These are phyloP conservation scores for Psilocybe subaeruginosa DNA, from an alignment of 768 basidiomycete genomes.

Conservation along the genomic window DNA sequence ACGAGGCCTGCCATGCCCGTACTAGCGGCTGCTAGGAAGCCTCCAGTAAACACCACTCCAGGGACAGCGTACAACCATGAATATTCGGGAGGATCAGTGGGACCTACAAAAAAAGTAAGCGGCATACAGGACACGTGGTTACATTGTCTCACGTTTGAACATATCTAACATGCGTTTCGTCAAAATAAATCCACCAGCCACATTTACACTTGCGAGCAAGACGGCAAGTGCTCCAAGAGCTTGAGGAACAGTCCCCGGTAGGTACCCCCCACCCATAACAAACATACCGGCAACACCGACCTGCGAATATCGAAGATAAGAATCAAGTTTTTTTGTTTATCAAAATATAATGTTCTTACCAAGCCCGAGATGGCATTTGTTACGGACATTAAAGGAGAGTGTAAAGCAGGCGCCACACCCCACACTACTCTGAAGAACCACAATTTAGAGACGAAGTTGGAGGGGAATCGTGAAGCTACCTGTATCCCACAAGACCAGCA, in stretches of 20 bases:
- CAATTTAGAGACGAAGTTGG: not conserved
- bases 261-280: constrained; percentile 87
- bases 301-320: constrained; percentile 23
- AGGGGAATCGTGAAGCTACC: constrained; percentile 23
- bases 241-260: constrained; percentile 84
- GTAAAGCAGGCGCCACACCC: constrained; percentile 87
- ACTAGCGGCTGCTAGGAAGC: constrained; percentile 79
- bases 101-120: constrained; percentile 44
- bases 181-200: constrained; percentile 86
- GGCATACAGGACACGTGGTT: not conserved
- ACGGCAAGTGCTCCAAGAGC: constrained; percentile 80
- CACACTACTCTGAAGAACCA: constrained; percentile 67
- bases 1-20: constrained; percentile 87
- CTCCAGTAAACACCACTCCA: constrained; percentile 81
- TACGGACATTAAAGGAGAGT: constrained; percentile 90
- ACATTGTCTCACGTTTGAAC: constrained; percentile 70
- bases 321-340: not conserved
- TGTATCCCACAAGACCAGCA: constrained; percentile 82
- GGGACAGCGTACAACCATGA: constrained; percentile 82
- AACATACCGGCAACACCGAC: constrained; percentile 87
- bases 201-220: constrained; percentile 86
- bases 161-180: constrained; percentile 93
- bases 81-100: constrained; percentile 87
- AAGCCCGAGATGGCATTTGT: constrained; percentile 86
- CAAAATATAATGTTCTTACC: constrained; percentile 26